Conservation (phyloP, 768 basidiomycete genomes). For the Rhodosporidiobolus sp. region DNA sequence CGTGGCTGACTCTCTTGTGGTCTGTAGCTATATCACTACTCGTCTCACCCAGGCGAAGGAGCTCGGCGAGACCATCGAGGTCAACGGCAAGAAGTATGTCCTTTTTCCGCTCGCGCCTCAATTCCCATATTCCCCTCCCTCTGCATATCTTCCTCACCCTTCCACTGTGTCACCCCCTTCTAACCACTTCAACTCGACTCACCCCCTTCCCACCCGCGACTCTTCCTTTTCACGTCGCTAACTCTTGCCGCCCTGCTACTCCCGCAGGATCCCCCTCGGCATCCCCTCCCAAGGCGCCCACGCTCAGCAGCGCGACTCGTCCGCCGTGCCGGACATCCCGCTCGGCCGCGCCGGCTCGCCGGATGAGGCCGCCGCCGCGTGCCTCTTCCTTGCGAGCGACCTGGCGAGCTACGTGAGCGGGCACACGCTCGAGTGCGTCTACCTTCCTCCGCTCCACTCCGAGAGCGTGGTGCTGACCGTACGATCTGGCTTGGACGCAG, state of each 20-base stretch:
- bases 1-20: slow-evolving; percentile 31
- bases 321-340: slow-evolving; percentile 51
- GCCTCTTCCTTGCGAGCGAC: slow-evolving; percentile 75
- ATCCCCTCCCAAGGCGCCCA: slow-evolving; percentile 58
- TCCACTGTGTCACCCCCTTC: not conserved
- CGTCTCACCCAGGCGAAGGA: slow-evolving; percentile 77
- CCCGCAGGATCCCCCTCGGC: slow-evolving; percentile 63
- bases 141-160: not conserved
- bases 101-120: too few species aligned
- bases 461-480: too few species aligned
- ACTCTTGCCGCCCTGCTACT: too few species aligned
- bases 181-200: not conserved
- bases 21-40: slow-evolving; percentile 65
- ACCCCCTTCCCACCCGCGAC: not conserved
- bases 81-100: slow-evolving; percentile 65
- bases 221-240: too few species aligned
- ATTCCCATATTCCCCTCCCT: not conserved
- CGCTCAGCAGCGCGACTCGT: slow-evolving; percentile 48
- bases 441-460: too few species aligned
- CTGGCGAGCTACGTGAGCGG: slow-evolving; percentile 76
- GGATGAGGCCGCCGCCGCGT: slow-evolving; percentile 71
- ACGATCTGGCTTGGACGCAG: too few species aligned
- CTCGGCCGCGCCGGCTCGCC: slow-evolving; percentile 64
- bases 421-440: slow-evolving; percentile 63
- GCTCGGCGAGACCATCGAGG: slow-evolving; percentile 67